Base-by-base conservation (phyloP, 1,284 basidiomycete genomes). In the Inonotus obliquus region DNA sequence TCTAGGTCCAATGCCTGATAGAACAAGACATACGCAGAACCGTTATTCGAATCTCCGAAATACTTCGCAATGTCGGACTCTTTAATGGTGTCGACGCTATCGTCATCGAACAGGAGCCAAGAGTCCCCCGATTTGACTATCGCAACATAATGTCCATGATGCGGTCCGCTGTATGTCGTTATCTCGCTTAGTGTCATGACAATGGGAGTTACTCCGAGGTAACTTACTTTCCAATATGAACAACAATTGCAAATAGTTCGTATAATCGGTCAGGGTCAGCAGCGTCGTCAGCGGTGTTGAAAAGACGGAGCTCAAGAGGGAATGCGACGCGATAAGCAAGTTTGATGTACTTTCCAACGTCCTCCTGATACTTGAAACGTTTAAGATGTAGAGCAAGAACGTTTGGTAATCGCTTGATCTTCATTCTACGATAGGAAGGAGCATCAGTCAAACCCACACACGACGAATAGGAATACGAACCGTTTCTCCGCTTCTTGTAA, bases 401-500 rank as follows among this genome's bases (percentile, higher is more conserved):
- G 72, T 98, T 95, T 5, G 96, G 95, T 4, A 98, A 80, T 68
- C 89, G 90, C 77, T 98, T 97, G 74, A 99, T 95, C 76, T 98
- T 98, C 94, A 98, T 98, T 67, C 94, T 96, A 68, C 4, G 35
- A 39, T 4, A 7, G n/a, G 41, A 14, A 57, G 17, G 25, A 44
- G 27, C 65, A 45, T 39, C 49, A 39, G 19, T 47, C 32, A 52
- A 39, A 27, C 19, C 60, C 17, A 56, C 29, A 47, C 17, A n/a
- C 5, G 5, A 44, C 7, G n/a, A n/a, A 17, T 2, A 23, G 65
- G 59, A 9, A 14, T 44, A 74, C 85, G 66, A 64, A 92, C 93
- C 96, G 82, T 79, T 97, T 96, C 78, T 99, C 96, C 0, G 97
- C 96, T 75, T 99, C 97, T 73, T 98, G 96, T 25, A 98, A 76